Percentiles rank a stretch among this genome's conserved stretches.
Conservation (phyloP, 1,284 basidiomycete genomes). For the Ustilago nuda region DNA sequence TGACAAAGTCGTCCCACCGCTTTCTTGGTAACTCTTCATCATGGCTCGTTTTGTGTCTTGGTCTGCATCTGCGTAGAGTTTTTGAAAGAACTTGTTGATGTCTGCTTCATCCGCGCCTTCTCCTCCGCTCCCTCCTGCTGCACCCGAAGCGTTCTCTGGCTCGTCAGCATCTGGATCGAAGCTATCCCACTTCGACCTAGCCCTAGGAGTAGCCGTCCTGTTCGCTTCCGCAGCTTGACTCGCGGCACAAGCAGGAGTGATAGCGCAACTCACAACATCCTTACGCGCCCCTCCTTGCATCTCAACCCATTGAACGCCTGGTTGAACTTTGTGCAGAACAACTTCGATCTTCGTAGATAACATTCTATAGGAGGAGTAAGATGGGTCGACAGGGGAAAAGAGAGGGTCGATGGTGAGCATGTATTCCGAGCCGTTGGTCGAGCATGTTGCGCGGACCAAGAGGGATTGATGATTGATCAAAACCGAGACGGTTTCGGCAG, state of each 20-base stretch:
- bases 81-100: constrained; percentile 66
- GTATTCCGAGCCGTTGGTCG: constrained; percentile 29
- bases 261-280: constrained; percentile 10
- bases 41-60: constrained; percentile 66
- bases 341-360: constrained; percentile 63
- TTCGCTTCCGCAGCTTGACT: constrained; percentile 14
- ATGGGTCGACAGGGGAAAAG: constrained; percentile 36
- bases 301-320: constrained; percentile 48
- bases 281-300: constrained; percentile 12
- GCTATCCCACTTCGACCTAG: constrained; percentile 63
- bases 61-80: constrained; percentile 65
- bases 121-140: not conserved
- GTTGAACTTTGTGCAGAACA: constrained; percentile 46
- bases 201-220: not conserved
- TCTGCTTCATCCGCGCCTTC: constrained; percentile 42
- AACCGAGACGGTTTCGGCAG: constrained; percentile 45
- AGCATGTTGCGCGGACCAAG: constrained; percentile 25
- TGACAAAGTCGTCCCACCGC: constrained; percentile 62
- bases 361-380: constrained; percentile 43
- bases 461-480: constrained; percentile 29
- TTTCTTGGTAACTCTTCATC: constrained; percentile 67
- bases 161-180: constrained; percentile 55
- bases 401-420: constrained; percentile 46
- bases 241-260: constrained; percentile 21
- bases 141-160: not conserved